Evolutionary conservation across 1,284 basidiomycete genomes (phyloP).

Genomic region (Ganoderma boninense): DNA sequence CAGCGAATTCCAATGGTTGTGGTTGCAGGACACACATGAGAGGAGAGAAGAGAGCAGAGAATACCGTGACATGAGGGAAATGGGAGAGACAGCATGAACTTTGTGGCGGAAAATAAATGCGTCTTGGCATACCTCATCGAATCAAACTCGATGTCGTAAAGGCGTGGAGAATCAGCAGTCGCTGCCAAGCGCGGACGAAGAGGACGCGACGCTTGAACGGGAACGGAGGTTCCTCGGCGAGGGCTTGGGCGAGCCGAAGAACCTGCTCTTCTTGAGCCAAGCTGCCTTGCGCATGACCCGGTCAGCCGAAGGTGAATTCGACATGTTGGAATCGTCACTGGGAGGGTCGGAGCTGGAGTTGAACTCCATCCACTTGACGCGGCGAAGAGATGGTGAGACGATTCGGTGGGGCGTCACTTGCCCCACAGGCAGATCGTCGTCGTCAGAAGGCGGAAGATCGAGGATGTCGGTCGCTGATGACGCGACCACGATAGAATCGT

Average conservation of each 20-base stretch:
- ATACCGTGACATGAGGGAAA: neutral
- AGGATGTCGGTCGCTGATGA: slow-evolving; percentile 26
- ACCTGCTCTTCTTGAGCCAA: slow-evolving; percentile 20
- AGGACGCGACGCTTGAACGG: slow-evolving; percentile 26
- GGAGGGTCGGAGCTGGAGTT: slow-evolving; percentile 43
- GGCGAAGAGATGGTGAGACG: slow-evolving; percentile 63
- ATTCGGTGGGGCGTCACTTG: slow-evolving; percentile 75
- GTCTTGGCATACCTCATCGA: neutral
- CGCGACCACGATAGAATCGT: slow-evolving; percentile 54
- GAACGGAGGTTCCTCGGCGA: slow-evolving; percentile 24
- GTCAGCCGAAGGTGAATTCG: slow-evolving; percentile 54
- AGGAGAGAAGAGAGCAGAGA: neutral
- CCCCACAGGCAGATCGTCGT: slow-evolving; percentile 65
- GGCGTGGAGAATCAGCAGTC: slow-evolving; percentile 21
- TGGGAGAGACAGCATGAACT: neutral
- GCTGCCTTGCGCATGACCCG: slow-evolving; percentile 36
- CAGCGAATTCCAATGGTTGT: slow-evolving; percentile 5
- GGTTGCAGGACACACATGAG: neutral
- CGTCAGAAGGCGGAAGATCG: slow-evolving; percentile 56
- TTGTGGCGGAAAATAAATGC: neutral
- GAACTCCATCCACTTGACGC: slow-evolving; percentile 37
- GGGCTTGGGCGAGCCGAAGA: slow-evolving; percentile 9
- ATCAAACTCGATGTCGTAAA: too few species aligned
- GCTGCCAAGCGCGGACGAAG: slow-evolving; percentile 25
- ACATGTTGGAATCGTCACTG: slow-evolving; percentile 51